Base-by-base conservation (phyloP, 2,329 filamentous ascomycete species). In the Pestalotiopsis sp. region DNA sequence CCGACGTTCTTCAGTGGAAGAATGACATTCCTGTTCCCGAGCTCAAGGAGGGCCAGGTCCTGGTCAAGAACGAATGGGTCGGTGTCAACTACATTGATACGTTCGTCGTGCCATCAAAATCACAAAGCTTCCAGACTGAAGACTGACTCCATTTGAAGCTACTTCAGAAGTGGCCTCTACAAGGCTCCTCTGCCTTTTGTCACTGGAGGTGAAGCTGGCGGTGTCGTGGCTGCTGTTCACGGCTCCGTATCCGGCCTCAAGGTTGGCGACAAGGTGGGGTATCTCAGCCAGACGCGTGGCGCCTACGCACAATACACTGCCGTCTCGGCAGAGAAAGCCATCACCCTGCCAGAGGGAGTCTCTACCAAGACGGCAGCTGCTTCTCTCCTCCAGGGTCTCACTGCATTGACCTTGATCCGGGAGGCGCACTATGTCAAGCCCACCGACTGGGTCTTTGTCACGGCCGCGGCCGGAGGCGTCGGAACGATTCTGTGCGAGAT, bases 41-140 rank as follows among this genome's bases (percentile, higher is more conserved):
- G 64, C 88, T 87, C 2, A 84, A 88, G 45, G 88, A 91, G n/a
- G 91, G 90, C 69, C 86, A 97, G 73, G 81, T 97, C 25, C 87
- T 97, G 4, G 88, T 97, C 69, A 92, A 91, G 81, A 97, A 97
- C 80, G 89, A 91, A 72, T 92, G 88, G 78, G 86, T 92, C 63
- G 95, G 94, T 69, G 84, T 97, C 70, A 97, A 97, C 82, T 97
- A 88, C 82, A 97, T 97, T 76, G 95, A 97, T 81, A 97, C 84
- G 86, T 90, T 79, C 74, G 82, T 72, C 25, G 23, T 20, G 25
- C 63, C 4, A 14, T 1, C 23, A 25, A 25, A 25, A 39, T 31
- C n/a, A n/a, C n/a, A 20, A 13, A 23, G 38, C 31, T 49, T 13
- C 1, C 23, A 38, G 66, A 12, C 31, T 71, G 63, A 70, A 57